phyloP scores from a whole-genome alignment of 2,329 filamentous ascomycete genomes.

The Colletotrichum lentis region DNA sequence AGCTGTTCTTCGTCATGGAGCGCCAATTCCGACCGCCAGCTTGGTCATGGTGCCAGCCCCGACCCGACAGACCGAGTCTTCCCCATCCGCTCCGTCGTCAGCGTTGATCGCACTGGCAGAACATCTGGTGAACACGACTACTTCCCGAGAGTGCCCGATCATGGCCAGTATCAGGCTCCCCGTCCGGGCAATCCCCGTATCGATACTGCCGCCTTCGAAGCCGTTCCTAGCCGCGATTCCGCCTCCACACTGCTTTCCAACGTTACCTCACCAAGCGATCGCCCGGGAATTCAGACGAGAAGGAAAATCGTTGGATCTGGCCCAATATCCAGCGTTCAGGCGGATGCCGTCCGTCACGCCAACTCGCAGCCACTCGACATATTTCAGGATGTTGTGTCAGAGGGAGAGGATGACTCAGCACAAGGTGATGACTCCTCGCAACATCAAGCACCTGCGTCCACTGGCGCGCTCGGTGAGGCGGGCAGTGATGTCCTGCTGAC shows the following conservation, averaged over 20 bases:
- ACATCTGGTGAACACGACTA: constrained; percentile 52
- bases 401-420: constrained; percentile 41
- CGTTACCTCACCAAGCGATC: constrained; percentile 39
- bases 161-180: constrained; percentile 45
- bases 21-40: constrained; percentile 52
- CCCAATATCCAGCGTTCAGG: constrained; percentile 56
- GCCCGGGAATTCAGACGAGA: constrained; percentile 39
- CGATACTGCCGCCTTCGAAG: constrained; percentile 44
- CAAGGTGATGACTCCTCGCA: constrained; percentile 16
- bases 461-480: constrained; percentile 7
- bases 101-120: constrained; percentile 65
- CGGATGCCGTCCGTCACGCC: constrained; percentile 54
- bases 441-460: background rate
- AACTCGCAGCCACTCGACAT: constrained; percentile 46
- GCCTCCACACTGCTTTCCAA: constrained; percentile 20
- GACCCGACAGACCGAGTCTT: constrained; percentile 71
- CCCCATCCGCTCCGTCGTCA: constrained; percentile 82
- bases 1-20: constrained; percentile 53
- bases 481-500: constrained; percentile 59
- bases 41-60: constrained; percentile 44
- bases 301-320: constrained; percentile 50
- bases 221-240: constrained; percentile 24
- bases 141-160: constrained; percentile 47
- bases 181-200: constrained; percentile 44
- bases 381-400: constrained; percentile 40